Evolutionary conservation across 176 grass and related monocot species (phyloP), one percentile per base, ranked within the genome.

Genomic region (Oryza officinalis): DNA sequence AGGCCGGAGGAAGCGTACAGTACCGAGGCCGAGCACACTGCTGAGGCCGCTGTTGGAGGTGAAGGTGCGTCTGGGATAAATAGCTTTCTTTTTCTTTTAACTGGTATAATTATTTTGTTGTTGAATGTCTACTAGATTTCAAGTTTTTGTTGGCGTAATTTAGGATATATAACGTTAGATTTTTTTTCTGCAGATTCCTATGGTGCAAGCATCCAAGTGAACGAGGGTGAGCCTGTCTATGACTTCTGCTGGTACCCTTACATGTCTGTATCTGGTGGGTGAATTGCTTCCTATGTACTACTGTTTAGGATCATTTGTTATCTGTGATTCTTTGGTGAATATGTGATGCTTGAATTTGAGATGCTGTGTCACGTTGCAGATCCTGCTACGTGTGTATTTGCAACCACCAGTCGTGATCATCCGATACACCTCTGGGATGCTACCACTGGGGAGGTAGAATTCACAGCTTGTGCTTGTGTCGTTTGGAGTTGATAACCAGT

Each of bases 231-330:
- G 69, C 87, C 91, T 12, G 89, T 94, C 32, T 95, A 98, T 49
- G 96, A 98, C 45, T 95, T 90, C 80, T 98, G 93, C 87, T 98
- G 96, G 96, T 98, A 94, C 78, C 96, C 96, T 28, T 90, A 89
- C 81, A 98, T 95, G 96, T 89, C 82, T 7, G 65, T 85, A 77
- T 93, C 91, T 78, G 93, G 96, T 98, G 79, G 9, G 88, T 83
- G 67, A 68, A 74, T 26, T 83, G 45, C 37, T 74, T 74, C 49
- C 60, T 59, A 33, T 78, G 3, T 28, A 41, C n/a, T 70, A 69
- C n/a, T 41, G 52, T 32, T 33, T 11, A 49, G 35, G 2, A 9
- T 86, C 13, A 2, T 72, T 78, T 46, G 20, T 3, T 5, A 65
- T 66, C 18, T 83, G 10, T 27, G 1, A 13, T 49, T 26, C 33